These are phyloP conservation scores for Byssochlamys sp. DNA, from an alignment of 2,329 filamentous ascomycete species.

Conservation along the genomic window DNA sequence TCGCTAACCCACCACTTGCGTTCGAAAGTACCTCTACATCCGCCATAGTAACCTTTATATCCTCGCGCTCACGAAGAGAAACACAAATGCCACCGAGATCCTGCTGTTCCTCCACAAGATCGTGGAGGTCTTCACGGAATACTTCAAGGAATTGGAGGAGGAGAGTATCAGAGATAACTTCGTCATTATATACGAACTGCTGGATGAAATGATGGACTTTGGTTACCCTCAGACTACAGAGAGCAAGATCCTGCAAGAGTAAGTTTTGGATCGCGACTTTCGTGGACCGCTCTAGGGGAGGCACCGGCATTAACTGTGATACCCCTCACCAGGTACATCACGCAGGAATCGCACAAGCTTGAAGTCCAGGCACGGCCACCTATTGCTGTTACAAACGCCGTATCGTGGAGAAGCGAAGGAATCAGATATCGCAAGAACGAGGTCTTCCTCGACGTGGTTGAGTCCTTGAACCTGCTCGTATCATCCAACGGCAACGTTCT, in stretches of 20 bases:
- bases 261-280: slow-evolving; percentile 14
- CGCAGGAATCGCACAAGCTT: slow-evolving; percentile 96
- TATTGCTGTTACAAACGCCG: slow-evolving; percentile 95
- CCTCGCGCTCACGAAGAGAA: slow-evolving; percentile 92
- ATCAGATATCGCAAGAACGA: slow-evolving; percentile 99
- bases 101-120: slow-evolving; percentile 95
- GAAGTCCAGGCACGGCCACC: slow-evolving; percentile 92
- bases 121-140: slow-evolving; percentile 97
- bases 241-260: slow-evolving; percentile 93
- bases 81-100: slow-evolving; percentile 97
- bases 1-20: neutral
- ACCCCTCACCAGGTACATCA: slow-evolving; percentile 61
- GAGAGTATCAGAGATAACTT: slow-evolving; percentile 99
- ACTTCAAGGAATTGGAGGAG: slow-evolving; percentile 98
- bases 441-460: slow-evolving; percentile 94
- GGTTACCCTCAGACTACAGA: slow-evolving; percentile 98
- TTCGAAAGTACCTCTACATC: slow-evolving; percentile 83
- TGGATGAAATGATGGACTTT: slow-evolving; percentile 99
- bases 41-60: slow-evolving; percentile 98
- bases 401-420: slow-evolving; percentile 94
- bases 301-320: slow-evolving; percentile 2
- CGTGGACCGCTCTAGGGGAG: neutral
- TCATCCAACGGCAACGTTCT: slow-evolving; percentile 90
- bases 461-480: slow-evolving; percentile 90
- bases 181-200: slow-evolving; percentile 94